Conservation (phyloP, 306 rosid genomes). For the Fagus crenata region DNA sequence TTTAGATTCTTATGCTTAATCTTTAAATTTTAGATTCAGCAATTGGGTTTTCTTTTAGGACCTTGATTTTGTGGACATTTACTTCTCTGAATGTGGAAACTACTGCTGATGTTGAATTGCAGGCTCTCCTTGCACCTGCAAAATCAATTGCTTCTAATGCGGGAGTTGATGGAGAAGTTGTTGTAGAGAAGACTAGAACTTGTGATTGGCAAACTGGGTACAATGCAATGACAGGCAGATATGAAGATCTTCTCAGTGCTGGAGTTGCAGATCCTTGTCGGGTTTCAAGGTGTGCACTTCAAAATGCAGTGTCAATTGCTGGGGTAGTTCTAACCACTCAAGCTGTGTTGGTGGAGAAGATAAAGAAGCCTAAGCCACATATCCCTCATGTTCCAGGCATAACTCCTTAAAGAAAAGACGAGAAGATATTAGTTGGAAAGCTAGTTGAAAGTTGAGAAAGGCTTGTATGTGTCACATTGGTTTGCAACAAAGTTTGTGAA, state of each 20-base stretch:
- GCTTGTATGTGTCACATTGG: neutral
- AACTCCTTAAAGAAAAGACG: conserved; percentile 40
- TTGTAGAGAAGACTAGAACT: conserved; percentile 71
- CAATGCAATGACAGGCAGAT: conserved; percentile 74
- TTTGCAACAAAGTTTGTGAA: neutral
- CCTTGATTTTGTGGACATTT: conserved; percentile 18
- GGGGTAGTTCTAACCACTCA: conserved; percentile 79
- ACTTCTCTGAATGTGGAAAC: conserved; percentile 2
- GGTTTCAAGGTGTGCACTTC: conserved; percentile 90
- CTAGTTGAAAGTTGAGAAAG: conserved; percentile 10
- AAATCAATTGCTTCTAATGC: conserved; percentile 82
- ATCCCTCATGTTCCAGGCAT: conserved; percentile 80
- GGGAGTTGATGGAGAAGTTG: conserved; percentile 81
- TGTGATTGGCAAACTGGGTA: conserved; percentile 77
- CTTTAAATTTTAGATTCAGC: neutral
- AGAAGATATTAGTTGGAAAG: neutral
- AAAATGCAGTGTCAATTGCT: conserved; percentile 81
- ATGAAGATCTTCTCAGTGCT: conserved; percentile 83
- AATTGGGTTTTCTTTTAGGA: neutral
- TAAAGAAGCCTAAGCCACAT: conserved; percentile 53
- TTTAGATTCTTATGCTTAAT: neutral
- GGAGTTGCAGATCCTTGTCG: conserved; percentile 90
- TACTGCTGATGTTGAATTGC: conserved; percentile 32
- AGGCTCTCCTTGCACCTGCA: conserved; percentile 92
- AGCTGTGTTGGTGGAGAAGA: conserved; percentile 82